A percentile compares a stretch with the other conserved stretches of the same genome.
phyloP scores from a whole-genome alignment of 2,329 filamentous ascomycete species.

The Talaromyces rugulosus region DNA sequence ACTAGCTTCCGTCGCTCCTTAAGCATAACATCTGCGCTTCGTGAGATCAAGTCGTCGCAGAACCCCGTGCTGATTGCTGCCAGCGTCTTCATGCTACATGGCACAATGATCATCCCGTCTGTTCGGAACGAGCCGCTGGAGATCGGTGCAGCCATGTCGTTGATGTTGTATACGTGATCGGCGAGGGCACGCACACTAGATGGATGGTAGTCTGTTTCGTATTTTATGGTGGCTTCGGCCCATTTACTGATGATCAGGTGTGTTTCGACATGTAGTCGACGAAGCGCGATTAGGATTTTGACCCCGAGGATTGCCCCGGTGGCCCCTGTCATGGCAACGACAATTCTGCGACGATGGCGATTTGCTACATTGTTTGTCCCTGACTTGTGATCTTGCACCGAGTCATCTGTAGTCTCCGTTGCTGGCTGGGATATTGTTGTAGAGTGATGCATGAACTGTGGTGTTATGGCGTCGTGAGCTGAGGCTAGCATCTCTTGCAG shows the following conservation, averaged over 20 bases:
- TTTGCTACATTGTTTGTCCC: too few relatives aligned
- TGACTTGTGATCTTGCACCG: too few relatives aligned
- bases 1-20: slow-evolving; percentile 38
- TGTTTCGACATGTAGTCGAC: slow-evolving; percentile 21
- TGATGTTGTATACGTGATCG: slow-evolving; percentile 16
- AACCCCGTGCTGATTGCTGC: slow-evolving; percentile 35
- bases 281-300: slow-evolving; percentile 21
- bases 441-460: too few relatives aligned
- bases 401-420: too few relatives aligned
- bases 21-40: slow-evolving; percentile 40
- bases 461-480: too few relatives aligned
- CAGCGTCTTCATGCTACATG: slow-evolving; percentile 45
- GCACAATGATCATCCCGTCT: slow-evolving; percentile 44
- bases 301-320: slow-evolving; percentile 27
- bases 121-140: slow-evolving; percentile 18
- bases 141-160: slow-evolving; percentile 23
- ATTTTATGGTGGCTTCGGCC: slow-evolving; percentile 22
- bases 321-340: slow-evolving; percentile 28
- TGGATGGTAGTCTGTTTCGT: slow-evolving; percentile 15
- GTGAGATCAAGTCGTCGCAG: slow-evolving; percentile 39
- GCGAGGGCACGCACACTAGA: slow-evolving; percentile 6
- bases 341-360: slow-evolving; percentile 7
- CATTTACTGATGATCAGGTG: slow-evolving; percentile 26
- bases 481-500: too few relatives aligned
- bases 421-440: too few relatives aligned